Evolutionary conservation across 2,329 filamentous ascomycete genomes (phyloP).

Genomic region (Erysiphe pisi): DNA sequence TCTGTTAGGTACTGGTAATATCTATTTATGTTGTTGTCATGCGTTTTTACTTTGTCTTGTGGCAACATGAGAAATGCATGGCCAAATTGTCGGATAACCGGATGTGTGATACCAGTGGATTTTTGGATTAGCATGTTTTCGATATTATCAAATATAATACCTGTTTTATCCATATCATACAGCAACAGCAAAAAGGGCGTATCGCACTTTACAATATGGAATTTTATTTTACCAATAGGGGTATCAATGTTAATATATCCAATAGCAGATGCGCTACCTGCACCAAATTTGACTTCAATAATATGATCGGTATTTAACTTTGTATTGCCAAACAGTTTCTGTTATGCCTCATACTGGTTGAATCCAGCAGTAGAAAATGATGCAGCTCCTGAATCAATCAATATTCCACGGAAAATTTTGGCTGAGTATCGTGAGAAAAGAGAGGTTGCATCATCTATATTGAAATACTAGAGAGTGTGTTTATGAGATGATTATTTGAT

Average conservation of each 20-base stretch:
- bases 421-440: background rate
- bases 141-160: background rate
- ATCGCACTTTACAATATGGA: background rate
- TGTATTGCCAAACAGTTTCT: background rate
- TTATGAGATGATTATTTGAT: slow-evolving; percentile 8
- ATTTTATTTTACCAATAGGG: background rate
- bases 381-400: slow-evolving; percentile 24
- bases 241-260: slow-evolving; percentile 3
- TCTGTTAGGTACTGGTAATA: no score
- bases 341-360: slow-evolving; percentile 2
- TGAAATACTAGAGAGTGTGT: background rate
- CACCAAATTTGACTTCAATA: slow-evolving; percentile 21
- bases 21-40: background rate
- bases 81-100: background rate
- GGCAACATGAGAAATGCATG: background rate
- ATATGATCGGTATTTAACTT: slow-evolving; percentile 11
- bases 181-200: background rate
- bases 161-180: slow-evolving; percentile 7
- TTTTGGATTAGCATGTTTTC: slow-evolving; percentile 10
- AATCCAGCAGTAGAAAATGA: slow-evolving; percentile 14
- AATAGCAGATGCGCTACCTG: background rate
- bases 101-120: background rate
- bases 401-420: slow-evolving; percentile 15
- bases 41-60: background rate
- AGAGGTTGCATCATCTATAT: slow-evolving; percentile 7